These are phyloP conservation scores for Suhomyces bolitotheri DNA, from an alignment of 1,139 yeast genomes.

Conservation along the genomic window DNA sequence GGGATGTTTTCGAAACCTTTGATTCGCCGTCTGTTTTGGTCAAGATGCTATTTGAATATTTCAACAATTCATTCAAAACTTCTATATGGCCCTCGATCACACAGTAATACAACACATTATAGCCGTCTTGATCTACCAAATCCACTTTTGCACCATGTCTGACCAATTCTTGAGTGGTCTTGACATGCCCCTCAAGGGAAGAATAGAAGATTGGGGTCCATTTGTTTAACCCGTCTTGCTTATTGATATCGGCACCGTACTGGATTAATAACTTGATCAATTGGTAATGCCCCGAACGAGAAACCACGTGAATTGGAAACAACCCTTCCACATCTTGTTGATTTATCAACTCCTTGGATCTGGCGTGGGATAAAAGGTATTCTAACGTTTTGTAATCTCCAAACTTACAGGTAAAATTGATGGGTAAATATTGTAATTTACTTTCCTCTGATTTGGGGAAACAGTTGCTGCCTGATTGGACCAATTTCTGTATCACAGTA, in stretches of 20 bases:
- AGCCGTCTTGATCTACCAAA: conserved; percentile 79
- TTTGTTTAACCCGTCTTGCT: conserved; percentile 77
- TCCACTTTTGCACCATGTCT: conserved; percentile 71
- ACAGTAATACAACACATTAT: conserved; percentile 83
- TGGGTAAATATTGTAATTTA: conserved; percentile 68
- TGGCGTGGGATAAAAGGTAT: conserved; percentile 44
- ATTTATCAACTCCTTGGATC: conserved; percentile 28
- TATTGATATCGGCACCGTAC: conserved; percentile 78
- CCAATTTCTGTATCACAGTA: conserved; percentile 46
- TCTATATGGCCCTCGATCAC: conserved; percentile 90
- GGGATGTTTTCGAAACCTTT: conserved; percentile 5
- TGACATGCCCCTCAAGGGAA: conserved; percentile 78
- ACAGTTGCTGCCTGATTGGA: conserved; percentile 54
- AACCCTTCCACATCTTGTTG: conserved; percentile 85
- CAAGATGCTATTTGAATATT: conserved; percentile 23
- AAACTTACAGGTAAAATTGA: conserved; percentile 85
- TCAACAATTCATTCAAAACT: conserved; percentile 66
- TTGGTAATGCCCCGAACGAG: conserved; percentile 76
- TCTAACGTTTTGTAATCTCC: conserved; percentile 77
- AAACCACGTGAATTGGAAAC: conserved; percentile 83
- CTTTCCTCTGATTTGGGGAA: conserved; percentile 53
- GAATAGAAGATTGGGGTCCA: conserved; percentile 96
- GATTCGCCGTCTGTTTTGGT: conserved; percentile 6
- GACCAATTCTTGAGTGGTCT: conserved; percentile 69
- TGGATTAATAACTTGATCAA: conserved; percentile 67